These are phyloP conservation scores for Dillenia suffruticosa DNA, from an alignment of 164 flowering plant genomes.

Conservation along the genomic window DNA sequence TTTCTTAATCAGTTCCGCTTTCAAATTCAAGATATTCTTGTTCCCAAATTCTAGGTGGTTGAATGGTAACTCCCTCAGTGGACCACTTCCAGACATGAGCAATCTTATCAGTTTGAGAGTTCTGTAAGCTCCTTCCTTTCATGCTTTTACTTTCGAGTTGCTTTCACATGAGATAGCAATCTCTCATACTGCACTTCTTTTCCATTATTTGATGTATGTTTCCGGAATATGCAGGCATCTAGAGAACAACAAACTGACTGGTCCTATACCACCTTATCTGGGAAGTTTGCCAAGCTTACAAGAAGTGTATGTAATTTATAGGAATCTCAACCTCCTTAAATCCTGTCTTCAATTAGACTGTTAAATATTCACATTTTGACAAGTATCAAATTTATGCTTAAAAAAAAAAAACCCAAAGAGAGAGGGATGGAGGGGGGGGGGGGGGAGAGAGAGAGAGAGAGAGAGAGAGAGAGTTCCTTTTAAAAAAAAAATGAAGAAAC, in stretches of 20 bases:
- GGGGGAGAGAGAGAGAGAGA: too few relatives aligned
- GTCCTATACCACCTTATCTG: slow-evolving; percentile 69
- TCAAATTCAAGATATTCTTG: neutral
- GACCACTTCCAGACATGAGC: slow-evolving; percentile 78
- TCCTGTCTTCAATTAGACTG: too few relatives aligned
- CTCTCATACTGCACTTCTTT: too few relatives aligned
- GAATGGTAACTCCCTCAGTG: slow-evolving; percentile 62
- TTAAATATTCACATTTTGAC: too few relatives aligned
- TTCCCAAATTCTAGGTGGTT: slow-evolving; percentile 59
- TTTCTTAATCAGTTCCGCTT: neutral
- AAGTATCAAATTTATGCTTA: too few relatives aligned
- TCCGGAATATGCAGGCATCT: slow-evolving; percentile 67
- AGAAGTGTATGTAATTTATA: slow-evolving; percentile 60
- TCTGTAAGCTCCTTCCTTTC: slow-evolving; percentile 46
- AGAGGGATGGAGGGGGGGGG: too few relatives aligned
- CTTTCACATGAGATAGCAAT: neutral
- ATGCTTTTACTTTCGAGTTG: neutral
- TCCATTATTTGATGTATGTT: slow-evolving; percentile 1
- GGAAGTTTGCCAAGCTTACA: slow-evolving; percentile 62
- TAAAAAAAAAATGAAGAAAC: too few relatives aligned
- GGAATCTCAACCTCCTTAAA: neutral
- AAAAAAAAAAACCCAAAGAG: too few relatives aligned
- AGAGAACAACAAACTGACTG: slow-evolving; percentile 75
- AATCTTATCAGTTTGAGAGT: slow-evolving; percentile 55
- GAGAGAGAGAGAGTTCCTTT: too few relatives aligned